A percentile compares a stretch with the other conserved stretches of the same genome.
Evolutionary conservation across 352 stramenopile species (phyloP).

Genomic region (Pythium oligandrum): DNA sequence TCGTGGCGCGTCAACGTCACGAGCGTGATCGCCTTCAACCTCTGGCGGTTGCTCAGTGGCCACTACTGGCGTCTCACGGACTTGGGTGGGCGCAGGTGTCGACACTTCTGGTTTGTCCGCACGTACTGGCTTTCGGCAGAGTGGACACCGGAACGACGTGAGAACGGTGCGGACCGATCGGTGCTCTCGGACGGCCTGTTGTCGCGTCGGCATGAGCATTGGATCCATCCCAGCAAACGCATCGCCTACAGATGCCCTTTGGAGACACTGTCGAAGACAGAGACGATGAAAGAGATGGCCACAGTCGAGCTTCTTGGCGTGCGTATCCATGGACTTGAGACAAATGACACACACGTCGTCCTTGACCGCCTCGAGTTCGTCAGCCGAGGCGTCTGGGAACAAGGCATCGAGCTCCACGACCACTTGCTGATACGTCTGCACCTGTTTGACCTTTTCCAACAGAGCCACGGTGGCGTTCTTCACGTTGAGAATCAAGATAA

Average conservation of each 20-base stretch:
- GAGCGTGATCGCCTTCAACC: background rate
- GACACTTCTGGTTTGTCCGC: conserved; percentile 17
- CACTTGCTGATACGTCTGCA: conserved; percentile 65
- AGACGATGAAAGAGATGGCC: conserved; percentile 71
- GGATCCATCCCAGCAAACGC: conserved; percentile 34
- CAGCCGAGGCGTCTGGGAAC: conserved; percentile 49
- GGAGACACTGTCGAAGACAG: conserved; percentile 72
- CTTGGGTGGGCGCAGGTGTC: no score
- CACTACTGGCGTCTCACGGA: no score
- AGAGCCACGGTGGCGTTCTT: conserved; percentile 70
- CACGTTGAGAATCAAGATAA: conserved; percentile 79
- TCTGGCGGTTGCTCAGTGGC: background rate
- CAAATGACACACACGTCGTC: conserved; percentile 84
- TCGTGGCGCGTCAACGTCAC: background rate
- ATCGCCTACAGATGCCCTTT: conserved; percentile 57
- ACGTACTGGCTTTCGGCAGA: conserved; percentile 61
- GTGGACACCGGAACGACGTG: conserved; percentile 38
- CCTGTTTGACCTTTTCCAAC: conserved; percentile 60
- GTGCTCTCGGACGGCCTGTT: conserved; percentile 2
- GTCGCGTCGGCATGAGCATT: background rate
- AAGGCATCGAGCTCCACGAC: conserved; percentile 63
- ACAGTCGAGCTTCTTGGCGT: conserved; percentile 71
- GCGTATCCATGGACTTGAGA: conserved; percentile 57
- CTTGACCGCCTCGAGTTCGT: conserved; percentile 47
- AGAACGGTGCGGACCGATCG: no score